phyloP scores from a whole-genome alignment of 176 grass and related monocot species.

The Chrysopogon serrulatus region DNA sequence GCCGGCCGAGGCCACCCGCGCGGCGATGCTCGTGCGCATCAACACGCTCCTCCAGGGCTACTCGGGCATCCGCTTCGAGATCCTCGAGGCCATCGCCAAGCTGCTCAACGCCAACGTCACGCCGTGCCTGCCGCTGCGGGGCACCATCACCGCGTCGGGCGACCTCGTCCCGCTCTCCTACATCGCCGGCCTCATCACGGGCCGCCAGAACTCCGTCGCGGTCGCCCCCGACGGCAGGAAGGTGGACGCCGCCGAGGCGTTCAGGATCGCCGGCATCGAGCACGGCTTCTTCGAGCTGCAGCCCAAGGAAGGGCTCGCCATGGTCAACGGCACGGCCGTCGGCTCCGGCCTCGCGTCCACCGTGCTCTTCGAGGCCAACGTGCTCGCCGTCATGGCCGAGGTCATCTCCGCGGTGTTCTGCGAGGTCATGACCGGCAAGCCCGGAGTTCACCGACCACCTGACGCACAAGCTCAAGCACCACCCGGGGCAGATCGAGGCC shows the following conservation, averaged over 20 bases:
- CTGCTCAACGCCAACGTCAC: conserved; percentile 80
- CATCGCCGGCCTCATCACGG: conserved; percentile 79
- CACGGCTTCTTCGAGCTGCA: conserved; percentile 83
- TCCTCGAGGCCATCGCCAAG: conserved; percentile 75
- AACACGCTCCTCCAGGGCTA: conserved; percentile 88
- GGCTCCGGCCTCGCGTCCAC: conserved; percentile 75
- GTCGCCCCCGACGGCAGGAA: conserved; percentile 55
- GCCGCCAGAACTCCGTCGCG: conserved; percentile 56
- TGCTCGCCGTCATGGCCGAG: conserved; percentile 60
- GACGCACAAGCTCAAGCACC: conserved; percentile 95
- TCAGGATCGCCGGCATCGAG: conserved; percentile 68
- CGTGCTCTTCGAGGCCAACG: conserved; percentile 81
- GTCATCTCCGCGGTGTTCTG: conserved; percentile 81
- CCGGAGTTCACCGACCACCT: conserved; percentile 91
- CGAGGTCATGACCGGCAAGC: conserved; percentile 93
- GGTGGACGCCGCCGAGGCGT: conserved; percentile 63
- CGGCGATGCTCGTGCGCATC: conserved; percentile 82
- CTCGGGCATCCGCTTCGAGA: conserved; percentile 90
- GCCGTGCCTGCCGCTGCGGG: conserved; percentile 67
- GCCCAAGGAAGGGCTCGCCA: conserved; percentile 92
- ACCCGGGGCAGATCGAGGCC: conserved; percentile 89
- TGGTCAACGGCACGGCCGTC: conserved; percentile 92
- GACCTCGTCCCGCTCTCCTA: conserved; percentile 81
- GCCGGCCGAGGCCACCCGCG: conserved; percentile 54
- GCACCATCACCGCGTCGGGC: conserved; percentile 80